These are phyloP conservation scores for Saccharomyces kudriavzevii DNA, from an alignment of 805 yeast genomes.

Conservation along the genomic window DNA sequence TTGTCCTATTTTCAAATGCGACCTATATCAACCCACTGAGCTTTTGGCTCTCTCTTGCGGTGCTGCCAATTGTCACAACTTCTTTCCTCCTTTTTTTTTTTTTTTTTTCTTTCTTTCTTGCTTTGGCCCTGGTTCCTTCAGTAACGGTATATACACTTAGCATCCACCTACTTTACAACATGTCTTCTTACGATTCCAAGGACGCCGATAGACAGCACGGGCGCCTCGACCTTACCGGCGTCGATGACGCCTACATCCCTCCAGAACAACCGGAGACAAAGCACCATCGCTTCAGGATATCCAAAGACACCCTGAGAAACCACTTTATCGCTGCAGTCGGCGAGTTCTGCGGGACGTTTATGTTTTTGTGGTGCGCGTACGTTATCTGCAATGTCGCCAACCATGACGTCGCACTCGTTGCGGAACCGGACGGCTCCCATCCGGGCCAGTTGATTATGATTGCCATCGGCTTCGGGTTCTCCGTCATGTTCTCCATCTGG, in stretches of 20 bases:
- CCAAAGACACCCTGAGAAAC: conserved; percentile 42
- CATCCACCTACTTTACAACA: not conserved
- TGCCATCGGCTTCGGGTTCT: conserved; percentile 78
- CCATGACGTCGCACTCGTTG: conserved; percentile 36
- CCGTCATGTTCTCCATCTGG: conserved; percentile 46
- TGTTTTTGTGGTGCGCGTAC: conserved; percentile 75
- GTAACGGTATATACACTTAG: not conserved
- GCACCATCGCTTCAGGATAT: conserved; percentile 32
- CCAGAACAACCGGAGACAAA: conserved; percentile 2
- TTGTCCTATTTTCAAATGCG: not conserved
- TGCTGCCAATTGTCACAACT: not conserved
- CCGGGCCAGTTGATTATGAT: conserved; percentile 72
- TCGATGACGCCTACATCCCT: not conserved
- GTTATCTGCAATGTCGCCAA: conserved; percentile 80
- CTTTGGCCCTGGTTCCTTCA: not conserved
- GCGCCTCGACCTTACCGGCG: not conserved
- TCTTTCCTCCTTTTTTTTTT: not conserved
- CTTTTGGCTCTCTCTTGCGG: not conserved
- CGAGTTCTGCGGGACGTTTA: conserved; percentile 80
- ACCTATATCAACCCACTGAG: not conserved
- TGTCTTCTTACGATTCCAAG: not conserved
- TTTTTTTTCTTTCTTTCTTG: not conserved
- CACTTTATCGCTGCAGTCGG: conserved; percentile 63
- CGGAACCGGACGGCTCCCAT: conserved; percentile 36
- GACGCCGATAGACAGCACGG: not conserved